These are phyloP conservation scores for Nicotiana knightiana DNA, from an alignment of 257 asterid genomes.

Conservation along the genomic window DNA sequence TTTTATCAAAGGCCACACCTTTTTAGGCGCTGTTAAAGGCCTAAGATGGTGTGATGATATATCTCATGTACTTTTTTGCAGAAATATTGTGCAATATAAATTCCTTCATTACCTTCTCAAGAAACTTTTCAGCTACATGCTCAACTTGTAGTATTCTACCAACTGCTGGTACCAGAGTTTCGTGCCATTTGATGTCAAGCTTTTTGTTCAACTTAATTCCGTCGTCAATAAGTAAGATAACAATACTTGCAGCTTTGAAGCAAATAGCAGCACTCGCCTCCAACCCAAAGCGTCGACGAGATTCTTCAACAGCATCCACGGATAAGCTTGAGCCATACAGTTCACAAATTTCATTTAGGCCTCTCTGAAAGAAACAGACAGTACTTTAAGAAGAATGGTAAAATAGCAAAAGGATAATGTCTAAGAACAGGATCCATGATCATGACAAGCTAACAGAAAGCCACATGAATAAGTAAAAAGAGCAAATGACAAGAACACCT, in stretches of 20 bases:
- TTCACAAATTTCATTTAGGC: slow-evolving; percentile 69
- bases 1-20: no score
- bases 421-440: not conserved
- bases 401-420: not conserved
- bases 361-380: slow-evolving; percentile 38
- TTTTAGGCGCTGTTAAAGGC: not conserved
- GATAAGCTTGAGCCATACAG: slow-evolving; percentile 58
- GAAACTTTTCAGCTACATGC: slow-evolving; percentile 63
- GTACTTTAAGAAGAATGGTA: not conserved
- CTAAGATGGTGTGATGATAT: no score
- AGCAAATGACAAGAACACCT: not conserved
- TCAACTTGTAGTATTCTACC: slow-evolving; percentile 77
- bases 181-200: slow-evolving; percentile 62
- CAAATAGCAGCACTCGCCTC: slow-evolving; percentile 57
- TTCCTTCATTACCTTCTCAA: slow-evolving; percentile 46
- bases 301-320: slow-evolving; percentile 56
- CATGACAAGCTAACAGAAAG: not conserved
- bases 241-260: slow-evolving; percentile 56
- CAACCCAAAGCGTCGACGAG: slow-evolving; percentile 52
- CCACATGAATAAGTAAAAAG: not conserved
- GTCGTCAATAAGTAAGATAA: slow-evolving; percentile 70
- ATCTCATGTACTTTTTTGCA: not conserved
- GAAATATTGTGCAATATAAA: not conserved
- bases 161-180: slow-evolving; percentile 51
- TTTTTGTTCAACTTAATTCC: slow-evolving; percentile 60